Percentiles rank a stretch among this genome's conserved stretches.
phyloP scores from a whole-genome alignment of 352 stramenopile genomes.

The Elongisporangium undulatum region DNA sequence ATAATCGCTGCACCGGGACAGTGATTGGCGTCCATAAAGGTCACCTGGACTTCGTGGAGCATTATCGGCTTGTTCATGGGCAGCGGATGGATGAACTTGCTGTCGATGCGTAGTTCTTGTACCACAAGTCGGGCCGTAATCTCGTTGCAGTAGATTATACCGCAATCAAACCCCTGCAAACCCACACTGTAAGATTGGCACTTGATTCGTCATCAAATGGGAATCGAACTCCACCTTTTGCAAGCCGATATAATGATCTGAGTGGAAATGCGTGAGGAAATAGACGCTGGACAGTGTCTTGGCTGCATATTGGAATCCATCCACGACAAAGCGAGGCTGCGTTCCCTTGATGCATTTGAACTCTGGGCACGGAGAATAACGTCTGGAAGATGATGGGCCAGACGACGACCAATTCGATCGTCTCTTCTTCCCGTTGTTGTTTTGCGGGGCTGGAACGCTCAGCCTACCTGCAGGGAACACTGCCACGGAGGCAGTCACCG shows the following conservation, averaged over 20 bases:
- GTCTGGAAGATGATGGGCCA: neutral
- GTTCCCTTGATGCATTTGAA: conserved; percentile 81
- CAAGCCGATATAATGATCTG: conserved; percentile 95
- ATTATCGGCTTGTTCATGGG: conserved; percentile 86
- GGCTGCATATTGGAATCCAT: conserved; percentile 82
- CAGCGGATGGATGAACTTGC: conserved; percentile 90
- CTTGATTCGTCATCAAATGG: neutral
- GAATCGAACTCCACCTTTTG: conserved; percentile 30
- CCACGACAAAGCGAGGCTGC: conserved; percentile 79
- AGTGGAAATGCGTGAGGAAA: conserved; percentile 98
- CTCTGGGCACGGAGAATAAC: conserved; percentile 42
- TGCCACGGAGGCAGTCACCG: conserved; percentile 19
- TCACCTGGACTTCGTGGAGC: conserved; percentile 89
- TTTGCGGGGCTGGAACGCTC: neutral
- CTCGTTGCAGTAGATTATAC: conserved; percentile 95
- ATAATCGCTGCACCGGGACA: conserved; percentile 96
- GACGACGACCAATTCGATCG: conserved; percentile 7
- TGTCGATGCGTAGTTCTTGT: conserved; percentile 89
- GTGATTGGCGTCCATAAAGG: conserved; percentile 96
- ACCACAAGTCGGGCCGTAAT: conserved; percentile 90
- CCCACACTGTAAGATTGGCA: neutral
- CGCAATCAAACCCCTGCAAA: conserved; percentile 81
- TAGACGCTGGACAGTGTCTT: conserved; percentile 83
- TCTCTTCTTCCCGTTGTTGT: conserved; percentile 14
- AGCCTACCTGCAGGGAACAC: conserved; percentile 4